Base-by-base conservation (phyloP, 2,329 filamentous ascomycete genomes). In the Clonostachys solani region DNA sequence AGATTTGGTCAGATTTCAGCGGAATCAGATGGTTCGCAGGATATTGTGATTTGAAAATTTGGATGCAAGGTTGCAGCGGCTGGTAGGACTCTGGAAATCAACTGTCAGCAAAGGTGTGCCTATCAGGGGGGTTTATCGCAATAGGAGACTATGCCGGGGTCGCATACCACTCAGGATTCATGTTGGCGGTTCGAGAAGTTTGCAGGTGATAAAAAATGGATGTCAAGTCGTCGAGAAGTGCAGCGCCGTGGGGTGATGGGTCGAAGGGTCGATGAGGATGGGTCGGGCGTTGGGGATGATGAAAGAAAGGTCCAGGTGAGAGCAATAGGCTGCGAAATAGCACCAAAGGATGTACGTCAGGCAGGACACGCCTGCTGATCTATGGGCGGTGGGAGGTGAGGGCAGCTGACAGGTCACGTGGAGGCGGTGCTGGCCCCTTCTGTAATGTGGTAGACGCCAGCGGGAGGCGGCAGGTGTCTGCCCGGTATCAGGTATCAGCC, bases 131-230 rank as follows among this genome's bases (percentile, higher is more conserved):
- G 29, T 45, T 18, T 33, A 45, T 49, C 48, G 46, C 47, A 49
- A 60, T 56, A 65, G 61, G 61, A 58, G 60, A 58, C 49, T 55
- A 53, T 53, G 55, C 47, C 58, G 51, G 56, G 54, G 50, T 54
- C 61, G 84, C 87, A 67, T 84, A 94, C 89, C 81, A 94, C 89
- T 94, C 89, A 68, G 89, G 89, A 80, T 94, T 94, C 89, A 94
- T 94, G 67, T 61, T 89, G 78, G 69, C 65, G 65, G 63, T 48
- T 36, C 33, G 33, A 42, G 45, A 40, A 34, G 16, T 38, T 33
- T 42, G 40, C 42, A 44, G 40, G 18, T 46, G 49, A 44, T 45
- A 42, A 46, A 42, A 40, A 45, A 41, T 46, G 23, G 37, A 43
- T 38, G 38, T 38, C 42, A 36, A 37, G 15, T 33, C 36, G 37